These are phyloP conservation scores for Kuraishia borneana DNA, from an alignment of 805 yeast species.

Conservation along the genomic window DNA sequence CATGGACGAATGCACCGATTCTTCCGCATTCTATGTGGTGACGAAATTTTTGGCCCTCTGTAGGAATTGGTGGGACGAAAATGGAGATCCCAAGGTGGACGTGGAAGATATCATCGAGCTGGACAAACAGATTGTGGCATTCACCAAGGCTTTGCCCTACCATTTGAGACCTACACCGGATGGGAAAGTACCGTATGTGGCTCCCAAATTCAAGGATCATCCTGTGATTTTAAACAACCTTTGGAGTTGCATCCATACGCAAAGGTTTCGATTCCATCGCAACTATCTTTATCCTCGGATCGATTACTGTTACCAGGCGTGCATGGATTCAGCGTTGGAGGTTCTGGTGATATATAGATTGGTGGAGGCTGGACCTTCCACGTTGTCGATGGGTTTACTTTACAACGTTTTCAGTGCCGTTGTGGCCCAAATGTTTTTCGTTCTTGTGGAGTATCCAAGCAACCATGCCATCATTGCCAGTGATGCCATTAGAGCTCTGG, in stretches of 20 bases:
- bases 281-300: slow-evolving; percentile 1
- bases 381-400: background rate
- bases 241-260: slow-evolving; percentile 12
- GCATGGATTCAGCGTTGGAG: background rate
- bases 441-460: slow-evolving; percentile 1
- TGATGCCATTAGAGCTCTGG: background rate
- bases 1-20: slow-evolving; percentile 5
- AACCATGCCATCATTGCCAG: background rate
- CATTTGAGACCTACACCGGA: slow-evolving; percentile 6
- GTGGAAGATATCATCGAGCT: background rate
- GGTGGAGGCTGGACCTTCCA: background rate
- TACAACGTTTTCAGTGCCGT: background rate
- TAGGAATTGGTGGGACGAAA: slow-evolving; percentile 8
- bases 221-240: slow-evolving; percentile 10
- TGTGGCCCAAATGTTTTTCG: slow-evolving; percentile 1
- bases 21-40: slow-evolving; percentile 5
- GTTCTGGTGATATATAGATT: background rate
- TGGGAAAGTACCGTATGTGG: slow-evolving; percentile 2
- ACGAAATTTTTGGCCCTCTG: slow-evolving; percentile 5
- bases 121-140: slow-evolving; percentile 5
- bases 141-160: slow-evolving; percentile 6
- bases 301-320: background rate
- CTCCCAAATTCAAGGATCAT: slow-evolving; percentile 11
- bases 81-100: slow-evolving; percentile 1
- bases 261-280: slow-evolving; percentile 5